Conservation (phyloP, 2,329 filamentous ascomycete genomes). For the Calcarisporium arbuscula region DNA sequence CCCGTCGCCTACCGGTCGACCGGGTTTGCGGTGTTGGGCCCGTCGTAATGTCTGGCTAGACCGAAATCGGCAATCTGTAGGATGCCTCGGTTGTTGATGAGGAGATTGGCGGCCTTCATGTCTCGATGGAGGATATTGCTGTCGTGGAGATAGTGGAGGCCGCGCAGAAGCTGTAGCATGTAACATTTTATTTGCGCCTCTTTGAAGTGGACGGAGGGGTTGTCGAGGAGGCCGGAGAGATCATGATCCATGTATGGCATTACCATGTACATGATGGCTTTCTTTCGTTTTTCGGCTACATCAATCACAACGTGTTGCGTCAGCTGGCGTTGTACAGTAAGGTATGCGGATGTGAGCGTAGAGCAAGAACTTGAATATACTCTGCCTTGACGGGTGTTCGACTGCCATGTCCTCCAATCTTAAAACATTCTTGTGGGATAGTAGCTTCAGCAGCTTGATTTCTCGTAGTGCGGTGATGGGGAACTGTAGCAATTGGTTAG, state of each 20-base stretch:
- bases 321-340: neutral
- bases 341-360: neutral
- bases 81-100: conserved; percentile 91
- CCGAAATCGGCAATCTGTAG: conserved; percentile 98
- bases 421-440: conserved; percentile 87
- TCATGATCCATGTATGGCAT: conserved; percentile 99
- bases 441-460: conserved; percentile 92
- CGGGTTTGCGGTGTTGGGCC: conserved; percentile 68
- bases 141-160: conserved; percentile 83
- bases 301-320: too few relatives aligned
- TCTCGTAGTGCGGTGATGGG: conserved; percentile 97
- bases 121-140: conserved; percentile 88
- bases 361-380: conserved; percentile 29
- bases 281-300: conserved; percentile 74
- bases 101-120: conserved; percentile 96
- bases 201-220: conserved; percentile 80
- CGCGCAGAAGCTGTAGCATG: conserved; percentile 86
- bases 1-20: conserved; percentile 76
- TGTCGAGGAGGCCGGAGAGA: conserved; percentile 92
- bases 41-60: conserved; percentile 87
- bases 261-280: conserved; percentile 95
- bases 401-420: conserved; percentile 93
- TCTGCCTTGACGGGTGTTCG: conserved; percentile 61
- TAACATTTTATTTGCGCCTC: conserved; percentile 97
- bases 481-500: conserved; percentile 48